Evolutionary conservation across 2,329 filamentous ascomycete genomes (phyloP), one percentile per base, ranked within the genome.

Genomic region (Cladosporium sp.): DNA sequence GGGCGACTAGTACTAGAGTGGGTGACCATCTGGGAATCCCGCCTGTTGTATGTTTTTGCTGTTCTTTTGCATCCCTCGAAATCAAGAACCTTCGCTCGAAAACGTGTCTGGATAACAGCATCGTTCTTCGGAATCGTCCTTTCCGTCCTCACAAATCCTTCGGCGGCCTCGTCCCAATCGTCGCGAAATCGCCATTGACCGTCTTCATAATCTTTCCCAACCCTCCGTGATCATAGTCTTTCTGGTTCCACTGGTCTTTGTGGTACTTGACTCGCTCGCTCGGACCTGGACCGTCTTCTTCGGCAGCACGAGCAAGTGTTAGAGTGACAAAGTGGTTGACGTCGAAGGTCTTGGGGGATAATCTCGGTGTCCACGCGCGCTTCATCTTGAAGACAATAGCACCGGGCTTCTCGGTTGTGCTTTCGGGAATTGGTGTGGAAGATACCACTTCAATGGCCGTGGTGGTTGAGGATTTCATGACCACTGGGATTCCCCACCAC

Each of bases 211-310:
- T 65, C 71, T 80, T 83, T 2, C 80, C 81, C 18, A 82, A 64
- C 6, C 81, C 80, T 58, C 80, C 77, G 71, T 83, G 80, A 35
- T 74, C 78, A 69, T 82, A 82, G 65, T 83, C 80, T 68, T 83
- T 82, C 67, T 80, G 75, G 64, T 82, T 82, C 81, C 80, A 83
- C 79, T 80, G 79, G 67, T 83, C 81, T 70, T 83, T 83, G 69
- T 83, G 80, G 71, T 82, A 83, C 46, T 77, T 76, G 23, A 82
- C 79, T 66, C 79, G 81, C 35, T 78, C 77, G 65, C 80, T 77
- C 29, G 65, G 65, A 11, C 64, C 67, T 21, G 69, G 64, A 3
- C 69, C 68, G 21, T 70, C 68, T n/a, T 69, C 62, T 12, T 65
- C 59, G 50, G 12, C 33, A 4, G 64, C 66, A 53, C 59, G 60